phyloP scores from a whole-genome alignment of 345 rosid genomes.

The Angophora floribunda region DNA sequence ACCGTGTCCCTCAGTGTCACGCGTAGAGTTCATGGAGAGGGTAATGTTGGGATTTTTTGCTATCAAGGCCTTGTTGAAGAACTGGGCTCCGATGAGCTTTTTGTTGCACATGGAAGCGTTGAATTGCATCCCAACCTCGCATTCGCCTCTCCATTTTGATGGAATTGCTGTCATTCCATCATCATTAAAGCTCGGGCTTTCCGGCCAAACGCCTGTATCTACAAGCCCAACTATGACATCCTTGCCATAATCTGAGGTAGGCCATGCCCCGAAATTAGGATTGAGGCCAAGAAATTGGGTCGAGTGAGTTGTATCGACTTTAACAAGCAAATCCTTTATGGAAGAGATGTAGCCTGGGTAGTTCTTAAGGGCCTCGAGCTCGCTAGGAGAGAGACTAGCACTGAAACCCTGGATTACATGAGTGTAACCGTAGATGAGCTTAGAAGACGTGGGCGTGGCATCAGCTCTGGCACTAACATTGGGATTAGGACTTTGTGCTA shows the following conservation, averaged over 20 bases:
- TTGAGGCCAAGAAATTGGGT: constrained; percentile 23
- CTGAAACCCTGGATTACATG: constrained; percentile 31
- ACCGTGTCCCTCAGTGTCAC: constrained; percentile 41
- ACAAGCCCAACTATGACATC: constrained; percentile 35
- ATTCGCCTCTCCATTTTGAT: constrained; percentile 34
- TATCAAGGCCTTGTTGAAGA: constrained; percentile 29
- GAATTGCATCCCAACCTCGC: constrained; percentile 31
- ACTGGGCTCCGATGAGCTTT: constrained; percentile 42
- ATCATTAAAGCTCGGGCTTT: constrained; percentile 35
- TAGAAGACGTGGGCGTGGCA: neutral
- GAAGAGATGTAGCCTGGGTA: constrained; percentile 26
- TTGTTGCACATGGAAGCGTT: constrained; percentile 36
- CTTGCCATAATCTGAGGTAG: constrained; percentile 18
- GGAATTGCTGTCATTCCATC: constrained; percentile 28
- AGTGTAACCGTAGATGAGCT: constrained; percentile 22
- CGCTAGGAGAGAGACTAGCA: constrained; percentile 21
- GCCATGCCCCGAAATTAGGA: constrained; percentile 16
- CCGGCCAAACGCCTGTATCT: constrained; percentile 47
- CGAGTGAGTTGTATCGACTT: constrained; percentile 27
- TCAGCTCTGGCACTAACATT: neutral
- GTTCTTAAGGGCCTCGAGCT: constrained; percentile 18
- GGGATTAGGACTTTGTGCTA: neutral
- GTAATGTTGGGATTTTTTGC: constrained; percentile 18
- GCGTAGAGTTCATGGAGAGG: constrained; percentile 31
- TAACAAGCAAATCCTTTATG: constrained; percentile 13